Evolutionary conservation across 2,329 filamentous ascomycete genomes (phyloP).

Genomic region (Trichoderma brevicompactum): DNA sequence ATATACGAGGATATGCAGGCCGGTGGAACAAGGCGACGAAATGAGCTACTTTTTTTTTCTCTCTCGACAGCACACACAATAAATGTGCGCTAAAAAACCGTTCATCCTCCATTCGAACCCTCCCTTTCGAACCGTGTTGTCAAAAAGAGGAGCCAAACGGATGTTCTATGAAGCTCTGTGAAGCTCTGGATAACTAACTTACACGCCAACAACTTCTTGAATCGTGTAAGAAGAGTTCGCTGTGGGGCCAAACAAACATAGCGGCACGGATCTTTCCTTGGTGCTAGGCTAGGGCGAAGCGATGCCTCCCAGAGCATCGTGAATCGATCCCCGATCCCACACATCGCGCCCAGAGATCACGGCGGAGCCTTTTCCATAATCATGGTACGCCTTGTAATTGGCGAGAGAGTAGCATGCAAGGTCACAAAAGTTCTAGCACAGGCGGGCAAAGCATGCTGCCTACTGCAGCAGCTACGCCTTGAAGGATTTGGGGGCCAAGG

Average conservation of each 20-base stretch:
- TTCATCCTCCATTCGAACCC: background rate
- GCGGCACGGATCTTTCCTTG: slow-evolving; percentile 12
- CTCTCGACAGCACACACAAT: slow-evolving; percentile 9
- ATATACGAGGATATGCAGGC: background rate
- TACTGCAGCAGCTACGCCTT: slow-evolving; percentile 22
- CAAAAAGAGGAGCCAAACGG: background rate
- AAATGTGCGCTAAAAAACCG: background rate
- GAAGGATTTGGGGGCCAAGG: slow-evolving; percentile 29
- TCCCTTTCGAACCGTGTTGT: background rate
- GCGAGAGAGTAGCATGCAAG: slow-evolving; percentile 23
- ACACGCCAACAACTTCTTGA: background rate
- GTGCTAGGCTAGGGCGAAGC: slow-evolving; percentile 13
- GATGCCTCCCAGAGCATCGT: slow-evolving; percentile 6
- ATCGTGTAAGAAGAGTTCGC: background rate
- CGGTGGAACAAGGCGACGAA: background rate
- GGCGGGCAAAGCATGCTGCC: slow-evolving; percentile 11
- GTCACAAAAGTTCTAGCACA: slow-evolving; percentile 24
- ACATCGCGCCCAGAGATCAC: slow-evolving; percentile 4
- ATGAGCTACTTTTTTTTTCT: background rate
- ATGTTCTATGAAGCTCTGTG: background rate
- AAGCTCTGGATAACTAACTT: background rate
- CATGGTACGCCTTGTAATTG: slow-evolving; percentile 24
- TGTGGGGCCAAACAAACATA: slow-evolving; percentile 8
- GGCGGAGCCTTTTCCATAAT: slow-evolving; percentile 18
- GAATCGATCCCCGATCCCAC: slow-evolving; percentile 22